Evolutionary conservation across 2,329 filamentous ascomycete genomes (phyloP).

Genomic region (Nannizzia gypsea): DNA sequence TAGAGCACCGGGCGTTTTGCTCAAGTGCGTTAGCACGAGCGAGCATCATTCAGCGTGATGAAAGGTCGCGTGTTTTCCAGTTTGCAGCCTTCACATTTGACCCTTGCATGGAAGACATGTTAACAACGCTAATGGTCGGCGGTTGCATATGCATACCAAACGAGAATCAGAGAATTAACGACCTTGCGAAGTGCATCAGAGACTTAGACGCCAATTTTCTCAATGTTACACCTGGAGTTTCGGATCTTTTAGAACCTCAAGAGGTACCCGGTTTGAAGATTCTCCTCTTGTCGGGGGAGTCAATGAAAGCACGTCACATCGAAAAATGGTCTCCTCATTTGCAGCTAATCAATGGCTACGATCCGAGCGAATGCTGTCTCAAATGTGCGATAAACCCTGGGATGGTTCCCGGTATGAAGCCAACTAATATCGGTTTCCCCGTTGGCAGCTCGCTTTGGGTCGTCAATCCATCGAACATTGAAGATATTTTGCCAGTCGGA

Average conservation of each 20-base stretch:
- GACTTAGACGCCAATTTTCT: constrained; percentile 37
- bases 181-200: constrained; percentile 22
- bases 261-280: constrained; percentile 22
- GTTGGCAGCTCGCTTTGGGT: constrained; percentile 14
- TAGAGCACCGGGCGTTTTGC: constrained; percentile 45
- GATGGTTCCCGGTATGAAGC: not conserved
- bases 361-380: constrained; percentile 17
- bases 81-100: constrained; percentile 38
- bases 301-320: constrained; percentile 23
- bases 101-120: constrained; percentile 28
- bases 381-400: constrained; percentile 7
- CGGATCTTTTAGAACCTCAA: constrained; percentile 20
- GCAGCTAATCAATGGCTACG: constrained; percentile 14
- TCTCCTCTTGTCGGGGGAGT: constrained; percentile 30
- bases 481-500: constrained; percentile 16
- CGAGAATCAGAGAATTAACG: constrained; percentile 32
- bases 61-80: constrained; percentile 26
- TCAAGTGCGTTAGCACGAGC: constrained; percentile 40
- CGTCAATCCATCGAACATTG: constrained; percentile 16
- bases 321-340: constrained; percentile 18
- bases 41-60: constrained; percentile 35
- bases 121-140: constrained; percentile 26
- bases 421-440: constrained; percentile 5
- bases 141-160: constrained; percentile 38
- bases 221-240: constrained; percentile 38